Evolutionary conservation across 2,329 filamentous ascomycete genomes (phyloP).

Genomic region (Thyridium curvatum): DNA sequence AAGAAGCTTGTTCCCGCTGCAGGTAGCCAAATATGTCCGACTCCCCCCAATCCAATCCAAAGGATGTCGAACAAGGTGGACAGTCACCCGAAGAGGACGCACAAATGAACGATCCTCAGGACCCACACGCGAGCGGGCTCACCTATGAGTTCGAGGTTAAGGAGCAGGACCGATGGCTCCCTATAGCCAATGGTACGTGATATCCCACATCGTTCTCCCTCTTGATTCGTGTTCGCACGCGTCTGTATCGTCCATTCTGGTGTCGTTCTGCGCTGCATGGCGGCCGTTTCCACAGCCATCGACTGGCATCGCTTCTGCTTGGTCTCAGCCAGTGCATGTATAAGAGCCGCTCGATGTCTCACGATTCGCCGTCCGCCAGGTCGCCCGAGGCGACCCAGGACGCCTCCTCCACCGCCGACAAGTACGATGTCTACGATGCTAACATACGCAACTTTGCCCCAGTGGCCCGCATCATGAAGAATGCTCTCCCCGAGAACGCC

Average conservation of each 20-base stretch:
- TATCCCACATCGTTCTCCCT: conserved; percentile 5
- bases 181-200: conserved; percentile 99
- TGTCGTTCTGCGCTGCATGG: not conserved
- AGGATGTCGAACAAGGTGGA: conserved; percentile 90
- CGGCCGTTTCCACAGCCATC: conserved; percentile 15
- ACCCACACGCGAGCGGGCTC: conserved; percentile 69
- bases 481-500: conserved; percentile 92
- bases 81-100: conserved; percentile 91
- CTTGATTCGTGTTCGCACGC: conserved; percentile 25
- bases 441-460: conserved; percentile 88
- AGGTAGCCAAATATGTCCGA: conserved; percentile 87
- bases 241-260: not conserved
- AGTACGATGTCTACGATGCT: conserved; percentile 65
- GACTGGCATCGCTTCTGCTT: conserved; percentile 43
- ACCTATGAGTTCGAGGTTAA: conserved; percentile 97
- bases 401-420: conserved; percentile 35
- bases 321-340: conserved; percentile 37
- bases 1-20: conserved; percentile 59
- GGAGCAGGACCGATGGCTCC: conserved; percentile 98
- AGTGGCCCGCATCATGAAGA: conserved; percentile 99
- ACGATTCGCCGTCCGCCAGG: conserved; percentile 43
- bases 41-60: conserved; percentile 77
- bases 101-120: conserved; percentile 84
- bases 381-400: conserved; percentile 40
- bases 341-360: conserved; percentile 47